phyloP scores from a whole-genome alignment of 257 asterid genomes.

The Jaltomata sinuosa region DNA sequence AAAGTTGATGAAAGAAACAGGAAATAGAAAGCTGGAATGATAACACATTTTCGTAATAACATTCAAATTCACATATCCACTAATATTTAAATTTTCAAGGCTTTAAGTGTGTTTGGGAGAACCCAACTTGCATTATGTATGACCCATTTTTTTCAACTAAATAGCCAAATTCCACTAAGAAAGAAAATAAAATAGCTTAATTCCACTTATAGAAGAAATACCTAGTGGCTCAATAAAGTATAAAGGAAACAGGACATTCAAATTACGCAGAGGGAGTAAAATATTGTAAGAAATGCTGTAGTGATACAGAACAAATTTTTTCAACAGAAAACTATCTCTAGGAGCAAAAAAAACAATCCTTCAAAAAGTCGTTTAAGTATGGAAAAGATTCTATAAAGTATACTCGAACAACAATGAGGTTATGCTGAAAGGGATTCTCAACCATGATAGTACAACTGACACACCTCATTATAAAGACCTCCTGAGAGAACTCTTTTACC shows the following conservation, averaged over 20 bases:
- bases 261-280: background rate
- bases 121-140: background rate
- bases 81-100: background rate
- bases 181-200: background rate
- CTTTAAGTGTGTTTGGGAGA: background rate
- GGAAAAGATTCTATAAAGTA: background rate
- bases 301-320: background rate
- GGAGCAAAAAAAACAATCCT: background rate
- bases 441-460: slow-evolving; percentile 6
- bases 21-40: background rate
- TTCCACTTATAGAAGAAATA: background rate
- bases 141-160: background rate
- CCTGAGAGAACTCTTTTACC: slow-evolving; percentile 40
- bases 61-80: background rate
- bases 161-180: background rate
- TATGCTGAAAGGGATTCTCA: background rate
- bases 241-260: background rate
- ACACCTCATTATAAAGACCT: slow-evolving; percentile 41
- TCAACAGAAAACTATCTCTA: background rate
- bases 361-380: background rate
- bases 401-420: background rate
- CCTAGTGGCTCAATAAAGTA: background rate
- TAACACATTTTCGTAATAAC: background rate
- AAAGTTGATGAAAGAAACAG: background rate
- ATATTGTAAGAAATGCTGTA: background rate